These are phyloP conservation scores for Candida gorgasii DNA, from an alignment of 805 yeast genomes.

Conservation along the genomic window DNA sequence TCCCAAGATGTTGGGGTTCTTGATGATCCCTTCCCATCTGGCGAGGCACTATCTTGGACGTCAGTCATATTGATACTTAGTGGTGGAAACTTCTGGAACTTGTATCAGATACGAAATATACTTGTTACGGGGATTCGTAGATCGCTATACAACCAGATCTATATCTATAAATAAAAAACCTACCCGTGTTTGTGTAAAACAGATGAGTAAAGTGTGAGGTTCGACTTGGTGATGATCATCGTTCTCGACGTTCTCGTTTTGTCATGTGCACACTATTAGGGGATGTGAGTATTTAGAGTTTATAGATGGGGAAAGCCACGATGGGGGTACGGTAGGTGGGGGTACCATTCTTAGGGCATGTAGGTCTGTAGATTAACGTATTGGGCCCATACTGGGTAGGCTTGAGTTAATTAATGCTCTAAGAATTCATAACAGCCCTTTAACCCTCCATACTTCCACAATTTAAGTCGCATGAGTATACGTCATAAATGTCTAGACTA, in stretches of 20 bases:
- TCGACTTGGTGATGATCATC: conserved; percentile 19
- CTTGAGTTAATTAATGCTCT: too few species aligned
- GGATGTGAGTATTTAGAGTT: background rate
- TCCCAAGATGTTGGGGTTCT: conserved; percentile 52
- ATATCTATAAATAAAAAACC: background rate
- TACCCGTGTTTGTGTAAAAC: background rate
- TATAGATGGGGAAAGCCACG: background rate
- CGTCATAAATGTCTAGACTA: too few species aligned
- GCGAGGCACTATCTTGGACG: conserved; percentile 5
- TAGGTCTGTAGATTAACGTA: too few species aligned
- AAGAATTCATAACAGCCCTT: too few species aligned
- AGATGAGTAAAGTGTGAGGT: conserved; percentile 2
- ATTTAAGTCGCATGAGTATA: too few species aligned
- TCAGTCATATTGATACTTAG: conserved; percentile 2
- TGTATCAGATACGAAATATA: background rate
- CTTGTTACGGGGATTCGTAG: background rate
- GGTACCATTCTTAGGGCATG: too few species aligned
- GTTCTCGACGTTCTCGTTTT: conserved; percentile 18
- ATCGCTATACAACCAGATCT: background rate
- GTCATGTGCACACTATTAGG: conserved; percentile 7
- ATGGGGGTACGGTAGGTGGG: background rate
- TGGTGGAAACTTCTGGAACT: background rate
- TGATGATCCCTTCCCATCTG: conserved; percentile 7
- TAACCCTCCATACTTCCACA: too few species aligned
- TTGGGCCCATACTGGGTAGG: too few species aligned